phyloP scores from a whole-genome alignment of 345 rosid species.

The Dipteronia sinensis region DNA sequence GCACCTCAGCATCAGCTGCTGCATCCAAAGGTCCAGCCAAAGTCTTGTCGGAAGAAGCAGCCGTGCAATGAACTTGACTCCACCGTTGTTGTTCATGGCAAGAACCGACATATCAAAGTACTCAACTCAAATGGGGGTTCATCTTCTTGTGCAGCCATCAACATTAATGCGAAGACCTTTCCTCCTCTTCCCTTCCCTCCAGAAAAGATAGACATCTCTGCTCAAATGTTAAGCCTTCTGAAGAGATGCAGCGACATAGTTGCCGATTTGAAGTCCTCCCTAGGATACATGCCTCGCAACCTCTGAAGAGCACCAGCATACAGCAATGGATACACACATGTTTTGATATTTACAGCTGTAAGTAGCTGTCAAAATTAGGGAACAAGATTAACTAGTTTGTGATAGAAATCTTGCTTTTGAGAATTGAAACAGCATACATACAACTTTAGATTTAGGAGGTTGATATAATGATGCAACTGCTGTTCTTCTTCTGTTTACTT shows the following conservation, averaged over 20 bases:
- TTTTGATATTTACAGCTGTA: too few relatives aligned
- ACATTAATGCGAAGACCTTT: conserved; percentile 44
- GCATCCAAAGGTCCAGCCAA: conserved; percentile 34
- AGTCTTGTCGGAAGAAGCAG: conserved; percentile 49
- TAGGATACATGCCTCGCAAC: conserved; percentile 17
- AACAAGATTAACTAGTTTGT: neutral
- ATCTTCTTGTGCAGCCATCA: conserved; percentile 39
- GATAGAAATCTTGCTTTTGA: neutral
- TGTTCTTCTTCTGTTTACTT: neutral
- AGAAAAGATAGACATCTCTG: conserved; percentile 10
- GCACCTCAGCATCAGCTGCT: neutral
- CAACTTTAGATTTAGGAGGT: neutral
- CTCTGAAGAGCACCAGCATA: conserved; percentile 15
- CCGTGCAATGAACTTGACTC: conserved; percentile 28
- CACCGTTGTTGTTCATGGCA: neutral
- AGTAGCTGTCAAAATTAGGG: neutral
- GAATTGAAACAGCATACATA: neutral
- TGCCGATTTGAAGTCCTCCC: conserved; percentile 15
- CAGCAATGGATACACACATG: too few relatives aligned
- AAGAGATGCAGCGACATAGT: conserved; percentile 18
- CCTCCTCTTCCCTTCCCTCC: conserved; percentile 32
- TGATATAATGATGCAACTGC: neutral
- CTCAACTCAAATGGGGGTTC: conserved; percentile 38
- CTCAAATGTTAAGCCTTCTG: conserved; percentile 17
- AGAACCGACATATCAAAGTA: conserved; percentile 31